These are phyloP conservation scores for Yamadazyma olivae DNA, from an alignment of 805 yeast species.

Conservation along the genomic window DNA sequence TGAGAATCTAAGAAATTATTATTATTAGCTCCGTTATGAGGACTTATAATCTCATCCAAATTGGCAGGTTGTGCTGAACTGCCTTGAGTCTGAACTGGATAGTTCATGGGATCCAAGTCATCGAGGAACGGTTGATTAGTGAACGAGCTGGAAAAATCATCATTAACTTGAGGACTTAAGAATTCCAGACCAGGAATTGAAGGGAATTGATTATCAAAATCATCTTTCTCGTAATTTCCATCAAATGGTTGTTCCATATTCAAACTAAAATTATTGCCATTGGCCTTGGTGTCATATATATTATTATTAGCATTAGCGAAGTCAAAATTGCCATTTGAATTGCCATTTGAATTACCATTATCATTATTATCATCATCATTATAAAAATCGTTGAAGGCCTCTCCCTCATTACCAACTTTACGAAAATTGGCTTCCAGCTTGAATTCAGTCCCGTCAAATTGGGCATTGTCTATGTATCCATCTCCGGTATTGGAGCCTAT, in stretches of 20 bases:
- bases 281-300: slow-evolving; percentile 1
- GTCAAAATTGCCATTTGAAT: no score
- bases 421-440: no score
- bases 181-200: slow-evolving; percentile 12
- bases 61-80: slow-evolving; percentile 16
- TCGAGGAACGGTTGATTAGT: slow-evolving; percentile 30
- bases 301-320: slow-evolving; percentile 4
- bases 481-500: slow-evolving; percentile 4
- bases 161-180: slow-evolving; percentile 11
- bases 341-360: not conserved
- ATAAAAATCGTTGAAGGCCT: not conserved
- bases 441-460: no score
- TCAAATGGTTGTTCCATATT: slow-evolving; percentile 13
- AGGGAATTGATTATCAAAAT: slow-evolving; percentile 9
- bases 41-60: slow-evolving; percentile 38
- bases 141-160: slow-evolving; percentile 6
- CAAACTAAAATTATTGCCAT: slow-evolving; percentile 13
- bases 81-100: slow-evolving; percentile 11
- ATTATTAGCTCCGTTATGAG: slow-evolving; percentile 15
- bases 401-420: not conserved
- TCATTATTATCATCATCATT: not conserved
- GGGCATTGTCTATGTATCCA: not conserved
- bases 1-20: slow-evolving; percentile 26
- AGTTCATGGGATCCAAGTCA: slow-evolving; percentile 19
- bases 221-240: slow-evolving; percentile 4